Evolutionary conservation across 495 filamentous ascomycete genomes (phyloP), one percentile per base, ranked within the genome.

Genomic region (Aspergillus egyptiacus): DNA sequence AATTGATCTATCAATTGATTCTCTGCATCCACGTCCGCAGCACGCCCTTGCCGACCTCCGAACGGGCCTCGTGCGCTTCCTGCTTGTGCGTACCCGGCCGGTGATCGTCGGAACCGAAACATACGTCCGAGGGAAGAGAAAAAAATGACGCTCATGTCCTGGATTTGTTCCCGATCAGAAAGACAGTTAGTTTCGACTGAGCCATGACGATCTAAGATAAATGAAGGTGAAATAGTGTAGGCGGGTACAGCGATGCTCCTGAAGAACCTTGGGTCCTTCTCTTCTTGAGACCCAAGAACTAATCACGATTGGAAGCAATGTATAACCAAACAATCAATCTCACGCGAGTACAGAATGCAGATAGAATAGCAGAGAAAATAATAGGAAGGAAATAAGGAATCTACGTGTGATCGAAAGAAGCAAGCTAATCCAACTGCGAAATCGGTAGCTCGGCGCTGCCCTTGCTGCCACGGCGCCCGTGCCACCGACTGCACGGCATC

Each of bases 1-100:
- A 96, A 76, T 63, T 95, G 87, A 68, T 98, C 93, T 59, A 98
- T 97, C 55, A 97, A 67, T 47, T 89, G 72, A 67, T 98, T 96
- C 64, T 96, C 93, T 40, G 86, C 89, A 33, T 96, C 93, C 0
- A 83, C 61, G 46, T 69, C 72, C 5, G 32, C 25, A 5, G 28
- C 35, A 15, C 25, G 20, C 2, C 50, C 63, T 37, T 72, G 73
- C 13, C 64, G 63, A 14, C 65, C 65, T 28, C 66, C 62, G 33
- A 71, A 62, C 15, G 62, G 60, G 38, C 63, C 60, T 9, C 60
- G 53, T 9, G 15, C 64, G 17, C 67, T 73, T 15, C 50, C 38
- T 9, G 24, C 53, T 41, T 9, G 81, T 63, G 36, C 77, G 75
- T 90, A 88, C 48, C 83, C 71, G 67, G 31, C 62, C 70, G 66